These are phyloP conservation scores for Ganoderma leucocontextum DNA, from an alignment of 1,284 basidiomycete genomes.

Conservation along the genomic window DNA sequence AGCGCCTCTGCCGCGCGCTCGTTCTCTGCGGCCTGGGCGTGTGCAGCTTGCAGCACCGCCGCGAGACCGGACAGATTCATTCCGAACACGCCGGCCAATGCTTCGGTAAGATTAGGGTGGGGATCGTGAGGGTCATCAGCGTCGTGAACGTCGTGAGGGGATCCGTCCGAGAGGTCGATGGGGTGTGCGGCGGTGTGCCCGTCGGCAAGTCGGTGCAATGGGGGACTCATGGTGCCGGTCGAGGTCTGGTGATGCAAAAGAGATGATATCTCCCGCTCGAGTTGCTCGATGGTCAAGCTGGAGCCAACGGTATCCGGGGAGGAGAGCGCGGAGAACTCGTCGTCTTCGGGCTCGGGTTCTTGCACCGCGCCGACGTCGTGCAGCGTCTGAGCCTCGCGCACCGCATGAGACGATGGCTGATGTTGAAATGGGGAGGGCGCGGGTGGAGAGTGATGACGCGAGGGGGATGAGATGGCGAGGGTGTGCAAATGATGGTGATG, in stretches of 20 bases:
- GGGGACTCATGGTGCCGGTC: conserved; percentile 65
- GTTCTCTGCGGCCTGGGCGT: conserved; percentile 62
- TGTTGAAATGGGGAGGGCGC: conserved; percentile 47
- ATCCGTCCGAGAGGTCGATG: conserved; percentile 18
- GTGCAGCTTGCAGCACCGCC: conserved; percentile 77
- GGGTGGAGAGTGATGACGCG: conserved; percentile 35
- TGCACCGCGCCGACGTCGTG: conserved; percentile 16
- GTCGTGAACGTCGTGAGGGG: conserved; percentile 7
- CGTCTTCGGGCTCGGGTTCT: conserved; percentile 23
- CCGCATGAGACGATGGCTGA: conserved; percentile 24
- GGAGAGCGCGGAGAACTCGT: conserved; percentile 36
- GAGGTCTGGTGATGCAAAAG: conserved; percentile 76
- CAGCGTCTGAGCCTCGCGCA: conserved; percentile 18
- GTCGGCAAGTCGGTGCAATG: conserved; percentile 42
- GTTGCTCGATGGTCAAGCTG: conserved; percentile 67
- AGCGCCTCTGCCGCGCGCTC: conserved; percentile 54
- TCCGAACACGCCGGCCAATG: conserved; percentile 41
- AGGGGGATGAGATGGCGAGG: conserved; percentile 29
- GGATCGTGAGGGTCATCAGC: conserved; percentile 21
- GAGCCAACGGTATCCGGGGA: conserved; percentile 43
- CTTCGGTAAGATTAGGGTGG: conserved; percentile 21
- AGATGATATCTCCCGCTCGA: conserved; percentile 77
- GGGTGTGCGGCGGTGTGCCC: conserved; percentile 19
- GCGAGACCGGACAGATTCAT: conserved; percentile 70
- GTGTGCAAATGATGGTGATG: conserved; percentile 46